Base-by-base conservation (phyloP, 495 filamentous ascomycete genomes). In the Penicillium bialowiezense region DNA sequence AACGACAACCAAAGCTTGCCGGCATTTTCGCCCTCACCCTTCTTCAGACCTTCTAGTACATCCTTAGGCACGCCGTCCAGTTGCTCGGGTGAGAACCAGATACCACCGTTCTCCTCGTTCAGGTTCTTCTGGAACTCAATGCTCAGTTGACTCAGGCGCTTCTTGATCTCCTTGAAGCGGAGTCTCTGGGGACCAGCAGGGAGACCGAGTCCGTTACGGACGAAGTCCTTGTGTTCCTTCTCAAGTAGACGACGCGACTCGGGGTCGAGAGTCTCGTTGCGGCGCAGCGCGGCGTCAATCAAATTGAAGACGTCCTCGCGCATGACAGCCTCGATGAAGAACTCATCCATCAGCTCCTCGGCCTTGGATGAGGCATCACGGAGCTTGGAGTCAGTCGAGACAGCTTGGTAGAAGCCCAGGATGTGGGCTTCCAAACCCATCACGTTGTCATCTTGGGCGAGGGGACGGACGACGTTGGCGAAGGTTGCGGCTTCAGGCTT, bases 391-490 rank as follows among this genome's bases (percentile, higher is more conserved):
- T 90, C 74, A 10, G 75, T 78, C 20, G 84, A 88, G 9, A 92
- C 86, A 40, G 89, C 83, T 65, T 92, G 88, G 68, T 91, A 93
- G 63, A 93, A 93, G 53, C 75, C 70, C 24, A 89, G 68, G 44
- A 89, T 83, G 38, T 82, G 77, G 23, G 74, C 65, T 52, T 80
- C 76, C 12, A 90, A 71, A 0, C 72, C 72, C 54, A 76, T 75
- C 7, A 63, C 55, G 55, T 91, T 85, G 70, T 91, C 86, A 59
- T 90, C 82, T 26, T 81, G 69, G 35, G 78, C 78, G 52, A 88
- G 76, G 7, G 84, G 83, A n/a, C 68, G 67, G 35, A 92, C 28
- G 20, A 86, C 78, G 20, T 80, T 82, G 28, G 75, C 75, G 54
- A 91, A 92, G 36, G 75, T 82, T 24, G 89, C 86, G 23, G 75